Evolutionary conservation across 164 flowering plant genomes (phyloP).

Genomic region (Magnolia changhungtana): DNA sequence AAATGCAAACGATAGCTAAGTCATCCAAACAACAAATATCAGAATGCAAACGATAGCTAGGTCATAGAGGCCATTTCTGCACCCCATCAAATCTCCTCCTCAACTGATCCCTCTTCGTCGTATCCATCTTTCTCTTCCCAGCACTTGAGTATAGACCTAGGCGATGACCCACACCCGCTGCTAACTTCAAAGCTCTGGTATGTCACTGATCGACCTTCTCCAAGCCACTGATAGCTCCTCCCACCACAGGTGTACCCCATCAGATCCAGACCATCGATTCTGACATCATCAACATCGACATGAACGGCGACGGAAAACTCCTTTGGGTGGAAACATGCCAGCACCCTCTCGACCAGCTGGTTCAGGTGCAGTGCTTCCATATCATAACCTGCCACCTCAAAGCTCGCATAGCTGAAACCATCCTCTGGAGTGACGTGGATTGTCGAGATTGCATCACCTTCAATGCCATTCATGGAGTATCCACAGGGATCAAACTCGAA

Average conservation of each 20-base stretch:
- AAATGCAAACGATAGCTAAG: too few species aligned
- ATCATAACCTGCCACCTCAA: constrained; percentile 70
- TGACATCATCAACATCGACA: constrained; percentile 2
- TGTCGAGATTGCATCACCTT: constrained; percentile 63
- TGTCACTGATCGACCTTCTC: constrained; percentile 32
- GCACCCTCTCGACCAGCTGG: constrained; percentile 53
- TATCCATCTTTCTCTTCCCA: constrained; percentile 41
- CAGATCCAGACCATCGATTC: constrained; percentile 24
- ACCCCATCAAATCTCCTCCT: neutral
- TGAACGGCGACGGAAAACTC: constrained; percentile 71
- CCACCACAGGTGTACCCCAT: constrained; percentile 38
- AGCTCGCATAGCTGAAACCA: constrained; percentile 89
- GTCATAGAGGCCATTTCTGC: too few species aligned
- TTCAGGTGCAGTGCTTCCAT: constrained; percentile 29
- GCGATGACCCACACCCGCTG: constrained; percentile 25
- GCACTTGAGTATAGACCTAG: constrained; percentile 42
- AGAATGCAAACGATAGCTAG: too few species aligned
- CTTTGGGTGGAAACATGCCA: constrained; percentile 59
- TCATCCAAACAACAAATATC: too few species aligned
- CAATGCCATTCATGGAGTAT: constrained; percentile 79
- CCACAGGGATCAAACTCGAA: constrained; percentile 92
- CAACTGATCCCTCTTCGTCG: constrained; percentile 60
- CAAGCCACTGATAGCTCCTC: constrained; percentile 33
- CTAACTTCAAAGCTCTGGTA: constrained; percentile 39
- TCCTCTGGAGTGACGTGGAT: constrained; percentile 95